Evolutionary conservation across 2,329 filamentous ascomycete species (phyloP).

Genomic region (Lasiodiplodia gonubiensis): DNA sequence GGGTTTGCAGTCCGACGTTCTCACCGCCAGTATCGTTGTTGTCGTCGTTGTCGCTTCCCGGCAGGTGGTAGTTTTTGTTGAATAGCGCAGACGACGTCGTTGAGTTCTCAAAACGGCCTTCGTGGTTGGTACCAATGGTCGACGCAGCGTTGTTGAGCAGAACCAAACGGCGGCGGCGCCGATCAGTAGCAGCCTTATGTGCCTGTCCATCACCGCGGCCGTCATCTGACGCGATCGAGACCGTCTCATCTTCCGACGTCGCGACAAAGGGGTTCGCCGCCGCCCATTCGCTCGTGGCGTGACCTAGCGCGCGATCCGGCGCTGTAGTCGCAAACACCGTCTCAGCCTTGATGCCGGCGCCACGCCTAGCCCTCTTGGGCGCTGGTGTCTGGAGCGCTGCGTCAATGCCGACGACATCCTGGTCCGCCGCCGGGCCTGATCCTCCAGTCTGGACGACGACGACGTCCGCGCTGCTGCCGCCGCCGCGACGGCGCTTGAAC

Average conservation of each 20-base stretch:
- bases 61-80: too few relatives aligned
- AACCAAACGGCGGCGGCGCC: background rate
- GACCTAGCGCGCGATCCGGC: background rate
- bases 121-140: too few relatives aligned
- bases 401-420: background rate
- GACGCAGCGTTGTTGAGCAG: background rate
- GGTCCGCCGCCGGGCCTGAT: background rate
- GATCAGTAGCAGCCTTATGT: background rate
- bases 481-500: background rate
- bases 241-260: background rate
- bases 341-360: background rate
- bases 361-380: background rate
- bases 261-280: background rate
- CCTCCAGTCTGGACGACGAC: background rate
- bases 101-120: too few relatives aligned
- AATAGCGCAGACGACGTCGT: too few relatives aligned
- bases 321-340: background rate
- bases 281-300: background rate
- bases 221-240: background rate
- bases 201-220: background rate
- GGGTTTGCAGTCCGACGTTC: too few relatives aligned
- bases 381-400: background rate
- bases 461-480: too few relatives aligned
- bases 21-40: too few relatives aligned
- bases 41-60: too few relatives aligned